Evolutionary conservation across 2,329 filamentous ascomycete species (phyloP).

Genomic region (Colletotrichum sp.): DNA sequence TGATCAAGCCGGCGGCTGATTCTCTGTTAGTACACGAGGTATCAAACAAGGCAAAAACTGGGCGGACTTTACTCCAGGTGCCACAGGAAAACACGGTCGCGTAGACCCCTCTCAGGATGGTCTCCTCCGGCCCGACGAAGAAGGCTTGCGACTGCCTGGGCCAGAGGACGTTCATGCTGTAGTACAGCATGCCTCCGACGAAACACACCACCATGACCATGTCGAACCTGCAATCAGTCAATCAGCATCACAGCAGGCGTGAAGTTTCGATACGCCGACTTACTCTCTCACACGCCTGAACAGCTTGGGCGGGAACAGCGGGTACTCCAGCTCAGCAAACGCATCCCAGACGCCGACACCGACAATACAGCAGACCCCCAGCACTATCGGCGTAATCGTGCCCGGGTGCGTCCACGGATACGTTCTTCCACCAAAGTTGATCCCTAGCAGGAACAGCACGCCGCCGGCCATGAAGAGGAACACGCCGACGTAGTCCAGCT

Average conservation of each 20-base stretch:
- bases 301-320: constrained; percentile 33
- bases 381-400: constrained; percentile 24
- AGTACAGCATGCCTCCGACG: constrained; percentile 35
- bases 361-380: constrained; percentile 26
- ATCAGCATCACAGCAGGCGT: background rate
- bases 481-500: constrained; percentile 31
- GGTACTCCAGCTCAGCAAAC: constrained; percentile 30
- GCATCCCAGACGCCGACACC: constrained; percentile 32
- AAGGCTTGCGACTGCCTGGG: constrained; percentile 31
- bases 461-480: constrained; percentile 30
- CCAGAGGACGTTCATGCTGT: constrained; percentile 35
- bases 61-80: constrained; percentile 26
- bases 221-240: constrained; percentile 23
- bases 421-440: constrained; percentile 31
- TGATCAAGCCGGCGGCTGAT: background rate
- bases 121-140: constrained; percentile 26
- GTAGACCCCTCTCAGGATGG: constrained; percentile 31
- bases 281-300: constrained; percentile 31
- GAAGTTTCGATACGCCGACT: background rate
- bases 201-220: constrained; percentile 35
- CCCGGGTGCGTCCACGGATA: constrained; percentile 32
- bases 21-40: background rate
- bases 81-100: constrained; percentile 32
- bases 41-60: background rate
- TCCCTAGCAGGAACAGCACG: constrained; percentile 31